Percentiles rank a stretch among this genome's conserved stretches.
Evolutionary conservation across 345 rosid genomes (phyloP).

Genomic region (Clarkia xantiana): DNA sequence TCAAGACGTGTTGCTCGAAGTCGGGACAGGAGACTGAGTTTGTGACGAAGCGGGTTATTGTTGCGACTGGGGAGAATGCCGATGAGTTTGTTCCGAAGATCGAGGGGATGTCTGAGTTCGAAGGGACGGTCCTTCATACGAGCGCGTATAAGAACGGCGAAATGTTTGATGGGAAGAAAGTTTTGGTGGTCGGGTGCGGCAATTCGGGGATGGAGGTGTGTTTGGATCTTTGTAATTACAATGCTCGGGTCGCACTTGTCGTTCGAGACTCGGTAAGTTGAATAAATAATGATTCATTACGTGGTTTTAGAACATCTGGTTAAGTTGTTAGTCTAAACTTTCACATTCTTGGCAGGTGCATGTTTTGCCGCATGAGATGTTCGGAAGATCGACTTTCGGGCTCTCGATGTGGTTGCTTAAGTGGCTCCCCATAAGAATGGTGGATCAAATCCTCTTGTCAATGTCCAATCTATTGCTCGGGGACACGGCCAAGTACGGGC

Average conservation of each 20-base stretch:
- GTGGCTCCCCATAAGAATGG: conserved; percentile 58
- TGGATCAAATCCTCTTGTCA: conserved; percentile 42
- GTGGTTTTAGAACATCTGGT: no score
- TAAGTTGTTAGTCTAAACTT: no score
- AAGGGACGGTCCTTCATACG: conserved; percentile 34
- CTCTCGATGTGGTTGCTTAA: conserved; percentile 62
- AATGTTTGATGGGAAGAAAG: conserved; percentile 26
- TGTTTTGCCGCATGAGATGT: conserved; percentile 73
- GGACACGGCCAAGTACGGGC: conserved; percentile 54
- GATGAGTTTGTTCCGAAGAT: conserved; percentile 32
- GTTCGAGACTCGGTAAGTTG: conserved; percentile 40
- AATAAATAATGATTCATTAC: not conserved
- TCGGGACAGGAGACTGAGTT: conserved; percentile 39
- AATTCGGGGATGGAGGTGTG: conserved; percentile 65
- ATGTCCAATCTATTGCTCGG: conserved; percentile 40
- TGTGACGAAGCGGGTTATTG: conserved; percentile 42
- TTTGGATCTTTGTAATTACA: conserved; percentile 39
- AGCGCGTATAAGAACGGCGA: conserved; percentile 44
- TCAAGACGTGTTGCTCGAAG: conserved; percentile 1
- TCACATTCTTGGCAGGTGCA: conserved; percentile 59
- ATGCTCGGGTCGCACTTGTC: conserved; percentile 40
- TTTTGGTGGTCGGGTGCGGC: conserved; percentile 67
- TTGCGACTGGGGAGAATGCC: conserved; percentile 67
- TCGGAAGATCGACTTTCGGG: conserved; percentile 70
- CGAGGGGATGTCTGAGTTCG: conserved; percentile 27